Conservation (phyloP, 2,329 filamentous ascomycete genomes). For the Neurospora sp. region DNA sequence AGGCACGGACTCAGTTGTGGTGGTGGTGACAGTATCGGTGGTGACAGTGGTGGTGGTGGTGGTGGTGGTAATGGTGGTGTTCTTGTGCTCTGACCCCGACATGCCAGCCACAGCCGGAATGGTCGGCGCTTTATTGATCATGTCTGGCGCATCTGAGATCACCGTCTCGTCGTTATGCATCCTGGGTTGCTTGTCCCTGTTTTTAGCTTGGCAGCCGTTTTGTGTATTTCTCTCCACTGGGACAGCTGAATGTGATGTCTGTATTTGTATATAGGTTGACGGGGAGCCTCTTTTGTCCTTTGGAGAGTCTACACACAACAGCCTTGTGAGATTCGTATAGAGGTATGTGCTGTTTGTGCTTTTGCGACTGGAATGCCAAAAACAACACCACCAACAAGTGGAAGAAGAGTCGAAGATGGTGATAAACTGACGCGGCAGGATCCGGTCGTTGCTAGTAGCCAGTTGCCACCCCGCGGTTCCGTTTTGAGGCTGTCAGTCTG, state of each 20-base stretch:
- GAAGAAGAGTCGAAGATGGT: not conserved
- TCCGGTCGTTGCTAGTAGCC: not conserved
- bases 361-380: not conserved
- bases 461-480: not conserved
- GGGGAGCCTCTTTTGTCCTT: not conserved
- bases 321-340: not conserved
- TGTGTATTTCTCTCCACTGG: not conserved
- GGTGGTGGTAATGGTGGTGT: constrained; percentile 1
- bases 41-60: not conserved
- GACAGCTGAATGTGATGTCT: no score
- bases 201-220: constrained; percentile 7
- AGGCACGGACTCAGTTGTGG: not conserved
- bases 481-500: not conserved
- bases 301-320: not conserved
- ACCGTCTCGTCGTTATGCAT: constrained; percentile 8
- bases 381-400: not conserved
- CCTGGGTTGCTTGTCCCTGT: not conserved
- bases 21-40: not conserved
- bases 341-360: not conserved
- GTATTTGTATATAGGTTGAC: not conserved
- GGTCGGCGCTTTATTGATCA: constrained; percentile 12
- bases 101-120: constrained; percentile 1
- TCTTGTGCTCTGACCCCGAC: not conserved
- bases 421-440: not conserved
- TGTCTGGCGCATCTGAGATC: constrained; percentile 8